phyloP scores from a whole-genome alignment of 768 basidiomycete species.

The Calvatia gigantea region DNA sequence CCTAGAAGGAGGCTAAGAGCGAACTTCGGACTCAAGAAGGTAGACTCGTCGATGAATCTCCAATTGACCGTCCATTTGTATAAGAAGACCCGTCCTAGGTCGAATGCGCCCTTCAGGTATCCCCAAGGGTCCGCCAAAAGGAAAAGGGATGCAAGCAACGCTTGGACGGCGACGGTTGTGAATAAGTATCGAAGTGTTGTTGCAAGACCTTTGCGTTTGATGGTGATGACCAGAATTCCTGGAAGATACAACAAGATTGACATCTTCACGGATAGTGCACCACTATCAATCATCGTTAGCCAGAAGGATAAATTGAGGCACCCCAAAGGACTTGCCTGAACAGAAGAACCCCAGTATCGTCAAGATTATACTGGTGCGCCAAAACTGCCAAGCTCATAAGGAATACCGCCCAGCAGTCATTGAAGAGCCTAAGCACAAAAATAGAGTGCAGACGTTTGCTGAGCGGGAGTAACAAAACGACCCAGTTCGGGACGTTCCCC shows the following conservation, averaged over 20 bases:
- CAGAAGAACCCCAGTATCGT: slow-evolving; percentile 61
- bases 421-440: slow-evolving; percentile 88
- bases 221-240: slow-evolving; percentile 77
- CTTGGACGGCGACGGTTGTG: slow-evolving; percentile 47
- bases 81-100: slow-evolving; percentile 83
- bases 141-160: slow-evolving; percentile 68
- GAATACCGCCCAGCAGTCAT: slow-evolving; percentile 86
- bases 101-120: slow-evolving; percentile 79
- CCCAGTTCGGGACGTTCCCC: slow-evolving; percentile 67
- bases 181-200: slow-evolving; percentile 48
- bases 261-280: slow-evolving; percentile 94
- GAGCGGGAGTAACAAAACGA: slow-evolving; percentile 66
- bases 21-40: slow-evolving; percentile 65
- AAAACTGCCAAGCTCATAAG: slow-evolving; percentile 65
- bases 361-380: slow-evolving; percentile 55
- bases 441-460: slow-evolving; percentile 96
- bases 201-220: slow-evolving; percentile 65
- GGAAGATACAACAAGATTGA: slow-evolving; percentile 88
- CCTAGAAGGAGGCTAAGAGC: slow-evolving; percentile 60
- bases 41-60: slow-evolving; percentile 79
- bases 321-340: slow-evolving; percentile 55
- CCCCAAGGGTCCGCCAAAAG: slow-evolving; percentile 52
- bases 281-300: slow-evolving; percentile 35
- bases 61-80: slow-evolving; percentile 99
- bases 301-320: neutral